phyloP scores from a whole-genome alignment of 2,329 filamentous ascomycete genomes.

The Sporothrix pallida region DNA sequence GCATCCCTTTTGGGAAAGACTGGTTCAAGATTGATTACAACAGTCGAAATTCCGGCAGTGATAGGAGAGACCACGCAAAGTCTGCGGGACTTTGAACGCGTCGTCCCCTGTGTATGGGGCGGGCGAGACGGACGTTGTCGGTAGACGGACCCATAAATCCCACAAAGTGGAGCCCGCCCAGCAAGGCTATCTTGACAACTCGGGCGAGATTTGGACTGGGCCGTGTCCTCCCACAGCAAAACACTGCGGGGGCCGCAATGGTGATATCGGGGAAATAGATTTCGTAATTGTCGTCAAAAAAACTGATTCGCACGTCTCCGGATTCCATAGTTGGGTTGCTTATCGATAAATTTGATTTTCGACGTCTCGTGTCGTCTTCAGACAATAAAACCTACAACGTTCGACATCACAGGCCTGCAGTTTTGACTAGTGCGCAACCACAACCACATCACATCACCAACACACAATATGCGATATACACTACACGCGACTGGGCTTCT shows the following conservation, averaged over 20 bases:
- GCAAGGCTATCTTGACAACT: slow-evolving; percentile 19
- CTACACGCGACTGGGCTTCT: background rate
- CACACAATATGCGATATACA: background rate
- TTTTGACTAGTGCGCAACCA: background rate
- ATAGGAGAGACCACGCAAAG: background rate
- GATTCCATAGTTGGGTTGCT: background rate
- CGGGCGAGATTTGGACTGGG: slow-evolving; percentile 28
- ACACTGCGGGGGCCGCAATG: background rate
- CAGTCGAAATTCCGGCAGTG: background rate
- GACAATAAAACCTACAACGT: background rate
- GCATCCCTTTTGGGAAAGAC: background rate
- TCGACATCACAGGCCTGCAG: background rate
- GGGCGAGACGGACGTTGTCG: slow-evolving; percentile 24
- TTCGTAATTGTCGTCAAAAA: slow-evolving; percentile 1
- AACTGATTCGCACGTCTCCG: slow-evolving; percentile 21
- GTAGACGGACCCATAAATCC: too few relatives aligned
- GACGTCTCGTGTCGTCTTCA: background rate
- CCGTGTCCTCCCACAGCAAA: background rate
- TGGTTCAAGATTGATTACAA: too few relatives aligned
- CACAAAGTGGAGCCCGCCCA: background rate
- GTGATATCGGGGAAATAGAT: background rate
- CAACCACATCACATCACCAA: background rate
- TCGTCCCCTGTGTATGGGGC: background rate
- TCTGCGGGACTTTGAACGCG: background rate
- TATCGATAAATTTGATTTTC: background rate